Base-by-base conservation (phyloP, 1,139 yeast genomes). In the Nakaseomyces kungkrabaensis region DNA sequence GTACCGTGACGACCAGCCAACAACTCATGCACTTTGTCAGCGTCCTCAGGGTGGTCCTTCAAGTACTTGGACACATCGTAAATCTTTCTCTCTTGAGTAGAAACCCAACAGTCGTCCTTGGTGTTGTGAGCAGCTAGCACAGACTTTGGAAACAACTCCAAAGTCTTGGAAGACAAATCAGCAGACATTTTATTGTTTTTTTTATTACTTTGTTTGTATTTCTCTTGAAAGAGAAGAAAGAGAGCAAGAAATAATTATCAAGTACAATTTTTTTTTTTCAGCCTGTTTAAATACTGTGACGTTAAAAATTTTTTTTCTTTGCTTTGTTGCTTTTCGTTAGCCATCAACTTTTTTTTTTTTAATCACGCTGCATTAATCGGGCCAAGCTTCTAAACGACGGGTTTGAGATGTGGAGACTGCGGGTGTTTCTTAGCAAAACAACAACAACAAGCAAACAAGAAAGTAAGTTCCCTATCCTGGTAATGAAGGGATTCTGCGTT, bases 31-130 rank as follows among this genome's bases (percentile, higher is more conserved):
- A 45, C 36, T 41, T 85, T 64, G 50, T 87, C 90, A 4, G 77
- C 80, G 13, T 96, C 97, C 50, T 86, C 96, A 0, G 97, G 96
- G 66, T 89, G 96, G 59, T 85, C 90, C 37, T 81, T 83, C 43
- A 89, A 63, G 59, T 89, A 92, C 6, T 70, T 76, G 0, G 92
- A 82, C 46, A 90, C 89, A 65, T 92, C 80, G 65, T 89, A 90
- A 41, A 92, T 81, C 61, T 86, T 87, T 61, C 96, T 75, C 68
- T 83, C 72, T 61, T 77, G 72, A 27, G 89, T 70, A 2, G 95
- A 78, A 47, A 90, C 95, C 86, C 95, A 85, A 57, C 87, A 81
- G 56, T 84, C 82, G 29, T 69, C 64, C 26, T 66, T 67, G 8
- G 73, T 67, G 62, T 71, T 59, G 66, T 85, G 94, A 40, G 65